phyloP scores from a whole-genome alignment of 2,329 filamentous ascomycete genomes.

The Knufia fluminis region DNA sequence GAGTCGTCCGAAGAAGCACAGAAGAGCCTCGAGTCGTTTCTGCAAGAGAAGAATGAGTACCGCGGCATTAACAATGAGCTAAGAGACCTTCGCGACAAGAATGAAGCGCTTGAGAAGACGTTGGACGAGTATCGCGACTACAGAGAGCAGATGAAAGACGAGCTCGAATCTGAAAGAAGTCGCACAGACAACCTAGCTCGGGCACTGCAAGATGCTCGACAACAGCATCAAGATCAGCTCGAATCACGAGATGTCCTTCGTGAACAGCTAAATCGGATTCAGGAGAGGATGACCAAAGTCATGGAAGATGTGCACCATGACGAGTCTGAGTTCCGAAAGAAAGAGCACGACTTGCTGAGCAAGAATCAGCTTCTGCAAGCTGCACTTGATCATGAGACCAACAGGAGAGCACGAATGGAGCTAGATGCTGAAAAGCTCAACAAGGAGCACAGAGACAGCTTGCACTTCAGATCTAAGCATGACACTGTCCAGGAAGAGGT shows the following conservation, averaged over 20 bases:
- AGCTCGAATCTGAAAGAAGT: constrained; percentile 5
- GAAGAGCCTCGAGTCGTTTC: constrained; percentile 52
- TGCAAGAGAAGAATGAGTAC: constrained; percentile 62
- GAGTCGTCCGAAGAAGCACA: constrained; percentile 54
- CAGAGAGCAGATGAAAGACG: constrained; percentile 5
- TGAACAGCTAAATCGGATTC: constrained; percentile 71
- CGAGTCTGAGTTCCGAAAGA: constrained; percentile 67
- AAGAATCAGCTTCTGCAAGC: constrained; percentile 47
- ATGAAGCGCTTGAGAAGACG: constrained; percentile 51
- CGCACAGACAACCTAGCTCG: constrained; percentile 9
- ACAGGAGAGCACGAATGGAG: constrained; percentile 52
- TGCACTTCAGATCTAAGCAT: constrained; percentile 70
- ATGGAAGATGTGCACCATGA: constrained; percentile 74
- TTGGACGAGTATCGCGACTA: constrained; percentile 53
- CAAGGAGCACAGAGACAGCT: constrained; percentile 63
- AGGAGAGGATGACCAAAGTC: constrained; percentile 75
- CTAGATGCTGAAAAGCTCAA: constrained; percentile 53
- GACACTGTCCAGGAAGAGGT: constrained; percentile 52
- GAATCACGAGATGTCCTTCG: constrained; percentile 76
- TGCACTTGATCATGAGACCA: constrained; percentile 59
- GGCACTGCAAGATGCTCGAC: constrained; percentile 42
- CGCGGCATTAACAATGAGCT: constrained; percentile 45
- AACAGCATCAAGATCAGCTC: constrained; percentile 77
- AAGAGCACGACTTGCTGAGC: constrained; percentile 47
- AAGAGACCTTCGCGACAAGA: constrained; percentile 48